Base-by-base conservation (phyloP, 805 yeast genomes). In the Debaryomyces tyrocola region DNA sequence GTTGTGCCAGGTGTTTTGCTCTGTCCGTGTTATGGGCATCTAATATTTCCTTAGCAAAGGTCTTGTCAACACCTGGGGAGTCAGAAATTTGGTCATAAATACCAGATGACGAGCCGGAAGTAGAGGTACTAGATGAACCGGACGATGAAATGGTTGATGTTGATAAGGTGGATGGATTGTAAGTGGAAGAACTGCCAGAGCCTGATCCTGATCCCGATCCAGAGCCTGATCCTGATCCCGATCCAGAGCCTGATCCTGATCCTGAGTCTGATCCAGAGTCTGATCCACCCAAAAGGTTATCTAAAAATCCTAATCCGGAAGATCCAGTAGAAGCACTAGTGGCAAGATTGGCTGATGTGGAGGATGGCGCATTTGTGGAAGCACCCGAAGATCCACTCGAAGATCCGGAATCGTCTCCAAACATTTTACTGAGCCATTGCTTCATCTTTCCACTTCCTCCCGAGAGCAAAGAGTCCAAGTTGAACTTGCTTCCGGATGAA, bases 1-100 rank as follows among this genome's bases (percentile, higher is more conserved):
- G 56, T 5, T 54, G 60, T 4, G 55, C 70, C 24, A 60, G 60
- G 45, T 68, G 73, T 6, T 48, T 43, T 1, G 66, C 66, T 41
- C 74, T 55, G 46, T 67, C 58, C 24, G 53, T 35, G 49, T 68
- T 68, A 56, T 68, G 74, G 3, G 68, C 61, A 42, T 63, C 65
- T 41, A 68, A 59, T 36, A 63, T 66, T 29, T 53, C 58, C 24
- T 48, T 55, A 15, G 71, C 68, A 44, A 66, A 68, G n/a, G 38
- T 35, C 20, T 48, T 43, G 53, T 67, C 69, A 35, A 61, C 49
- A 3, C 54, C 59, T 4, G 55, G 51, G n/a, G 63, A 59, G 27
- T 44, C 40, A 33, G 42, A 20, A 50, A 54, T 60, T 33, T 47
- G 53, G 14, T 58, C 60, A 46, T 56, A 52, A 33, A 60, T 55